Conservation (phyloP, 2,329 filamentous ascomycete genomes). For the Beauveria varroae region DNA sequence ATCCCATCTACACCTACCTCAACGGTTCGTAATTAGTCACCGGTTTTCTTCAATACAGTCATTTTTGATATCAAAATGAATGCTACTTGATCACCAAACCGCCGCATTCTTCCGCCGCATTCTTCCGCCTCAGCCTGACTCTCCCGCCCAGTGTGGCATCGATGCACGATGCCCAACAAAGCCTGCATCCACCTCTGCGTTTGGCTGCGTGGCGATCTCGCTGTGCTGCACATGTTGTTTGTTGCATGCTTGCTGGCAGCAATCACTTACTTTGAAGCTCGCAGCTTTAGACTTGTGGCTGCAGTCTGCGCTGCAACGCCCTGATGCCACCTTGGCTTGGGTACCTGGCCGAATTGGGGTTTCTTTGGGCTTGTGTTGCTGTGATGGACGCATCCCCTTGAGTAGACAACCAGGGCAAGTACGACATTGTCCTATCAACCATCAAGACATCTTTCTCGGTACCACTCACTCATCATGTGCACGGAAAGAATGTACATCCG, state of each 20-base stretch:
- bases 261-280: constrained; percentile 1
- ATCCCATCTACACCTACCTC: not conserved
- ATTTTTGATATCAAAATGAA: not conserved
- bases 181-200: not conserved
- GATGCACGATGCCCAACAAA: constrained; percentile 7
- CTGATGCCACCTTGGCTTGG: constrained; percentile 2
- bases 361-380: not conserved
- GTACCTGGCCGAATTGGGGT: not conserved
- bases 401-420: not conserved
- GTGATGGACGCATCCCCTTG: not conserved
- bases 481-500: not conserved
- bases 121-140: not conserved
- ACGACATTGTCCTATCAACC: not conserved
- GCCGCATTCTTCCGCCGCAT: not conserved
- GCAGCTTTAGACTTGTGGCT: constrained; percentile 4
- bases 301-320: not conserved
- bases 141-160: constrained; percentile 4
- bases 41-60: not conserved
- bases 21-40: not conserved
- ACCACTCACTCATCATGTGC: not conserved
- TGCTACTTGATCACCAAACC: not conserved
- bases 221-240: not conserved
- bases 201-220: constrained; percentile 6
- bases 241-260: constrained; percentile 1
- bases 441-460: not conserved